These are phyloP conservation scores for Cardiospermum halicacabum DNA, from an alignment of 345 rosid species.

Conservation along the genomic window DNA sequence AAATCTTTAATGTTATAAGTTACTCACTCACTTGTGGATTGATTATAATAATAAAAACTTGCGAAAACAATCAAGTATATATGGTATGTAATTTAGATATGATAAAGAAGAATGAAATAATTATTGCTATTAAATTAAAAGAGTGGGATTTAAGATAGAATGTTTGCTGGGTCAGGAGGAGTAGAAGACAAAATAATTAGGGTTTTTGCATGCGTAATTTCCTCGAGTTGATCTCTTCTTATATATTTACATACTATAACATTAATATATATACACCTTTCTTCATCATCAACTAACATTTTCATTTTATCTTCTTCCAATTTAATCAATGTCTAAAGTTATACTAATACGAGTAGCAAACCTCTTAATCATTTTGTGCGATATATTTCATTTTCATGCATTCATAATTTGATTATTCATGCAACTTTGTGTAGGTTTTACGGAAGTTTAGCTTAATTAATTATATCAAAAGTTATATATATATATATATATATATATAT, in stretches of 20 bases:
- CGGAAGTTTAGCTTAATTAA: not conserved
- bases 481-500: too few relatives aligned
- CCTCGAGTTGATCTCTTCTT: constrained; percentile 2
- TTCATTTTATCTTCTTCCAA: not conserved
- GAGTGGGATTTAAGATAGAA: not conserved
- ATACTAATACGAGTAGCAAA: too few relatives aligned
- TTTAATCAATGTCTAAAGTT: not conserved
- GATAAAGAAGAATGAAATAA: not conserved
- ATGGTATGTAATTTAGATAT: too few relatives aligned
- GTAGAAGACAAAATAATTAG: constrained; percentile 30
- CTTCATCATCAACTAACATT: not conserved
- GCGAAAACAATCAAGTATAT: too few relatives aligned
- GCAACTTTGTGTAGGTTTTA: not conserved
- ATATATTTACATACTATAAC: not conserved
- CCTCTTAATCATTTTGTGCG: not conserved
- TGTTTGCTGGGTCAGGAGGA: not conserved
- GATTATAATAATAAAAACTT: too few relatives aligned
- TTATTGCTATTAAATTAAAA: constrained; percentile 13
- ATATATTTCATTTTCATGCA: not conserved
- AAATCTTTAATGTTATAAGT: too few relatives aligned
- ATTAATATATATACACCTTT: too few relatives aligned
- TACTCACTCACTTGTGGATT: too few relatives aligned
- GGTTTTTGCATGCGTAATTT: constrained; percentile 22
- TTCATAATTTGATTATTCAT: not conserved
- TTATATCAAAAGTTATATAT: too few relatives aligned